phyloP scores from a whole-genome alignment of 106 monocot genomes.

The Agapanthus africanus region DNA sequence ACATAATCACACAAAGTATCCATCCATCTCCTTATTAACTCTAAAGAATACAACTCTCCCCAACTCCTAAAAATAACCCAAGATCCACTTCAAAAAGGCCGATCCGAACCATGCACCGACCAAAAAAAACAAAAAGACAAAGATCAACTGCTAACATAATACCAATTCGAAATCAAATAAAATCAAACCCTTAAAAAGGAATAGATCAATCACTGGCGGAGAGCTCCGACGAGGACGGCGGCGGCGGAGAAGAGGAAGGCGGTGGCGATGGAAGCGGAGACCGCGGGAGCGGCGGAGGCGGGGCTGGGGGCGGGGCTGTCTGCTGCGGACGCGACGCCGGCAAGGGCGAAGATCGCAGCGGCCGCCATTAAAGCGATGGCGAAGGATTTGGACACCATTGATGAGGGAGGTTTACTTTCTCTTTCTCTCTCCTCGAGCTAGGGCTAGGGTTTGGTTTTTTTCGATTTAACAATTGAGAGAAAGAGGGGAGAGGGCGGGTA shows the following conservation, averaged over 20 bases:
- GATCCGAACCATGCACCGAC: no score
- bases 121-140: no score
- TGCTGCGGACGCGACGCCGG: background rate
- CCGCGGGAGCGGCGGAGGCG: background rate
- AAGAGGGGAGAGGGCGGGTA: background rate
- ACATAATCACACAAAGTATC: no score
- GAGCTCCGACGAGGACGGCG: background rate
- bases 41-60: no score
- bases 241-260: background rate
- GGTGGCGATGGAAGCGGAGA: background rate
- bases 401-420: background rate
- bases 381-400: background rate
- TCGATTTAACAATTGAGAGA: background rate
- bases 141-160: no score
- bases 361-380: background rate
- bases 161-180: no score
- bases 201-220: background rate
- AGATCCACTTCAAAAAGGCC: no score
- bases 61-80: no score
- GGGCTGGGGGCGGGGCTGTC: slow-evolving; percentile 4
- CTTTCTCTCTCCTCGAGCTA: background rate
- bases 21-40: no score
- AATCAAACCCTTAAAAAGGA: background rate
- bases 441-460: no score
- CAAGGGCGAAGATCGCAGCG: background rate